Base-by-base conservation (phyloP, 164 flowering plant genomes). In the Nymphaea thermarum region DNA sequence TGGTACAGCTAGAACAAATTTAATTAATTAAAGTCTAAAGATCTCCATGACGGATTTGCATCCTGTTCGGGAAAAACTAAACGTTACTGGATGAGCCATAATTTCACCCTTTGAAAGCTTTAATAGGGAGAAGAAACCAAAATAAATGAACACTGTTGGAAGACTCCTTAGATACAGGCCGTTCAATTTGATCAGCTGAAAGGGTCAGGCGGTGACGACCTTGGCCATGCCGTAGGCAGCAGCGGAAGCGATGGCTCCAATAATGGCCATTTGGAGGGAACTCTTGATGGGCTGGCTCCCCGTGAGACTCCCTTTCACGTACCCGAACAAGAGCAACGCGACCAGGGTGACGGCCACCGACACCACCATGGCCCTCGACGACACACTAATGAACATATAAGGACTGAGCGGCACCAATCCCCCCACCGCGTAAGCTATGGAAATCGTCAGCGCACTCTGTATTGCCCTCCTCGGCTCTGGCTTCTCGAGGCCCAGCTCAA, bases 401-500 rank as follows among this genome's bases (percentile, higher is more conserved):
- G 96, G 98, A 62, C 76, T 0, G 2, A 93, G 87, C 0, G 96
- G 98, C 43, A 90, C 89, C 60, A 87, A 41, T n/a, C 98, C 96
- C 2, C 98, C 98, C 14, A 84, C 63, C 0, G 86, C 60, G 82
- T 93, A 93, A 25, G 98, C 85, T 0, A 87, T 42, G 5, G 96
- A 96, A 5, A 93, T 93, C 0, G 98, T 93, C 25, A 90, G 41
- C 67, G 96, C 96, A 66, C 98, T 90, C 68, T 86, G 80, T 12
- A 88, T 43, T 25, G 98, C 98, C 67, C 97, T 88, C 62, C 80
- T 87, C 47, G 98, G 98, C 64, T 87, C 83, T 18, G 98, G 98
- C 81, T 90, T 90, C 81, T 93, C 96, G 71, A 90, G 75, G 72
- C 98, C 98, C 43, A 93, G 85, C 68, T 93, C 98, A 68, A 90